phyloP scores from a whole-genome alignment of 2,329 filamentous ascomycete genomes.

The Alternaria gansuensis region DNA sequence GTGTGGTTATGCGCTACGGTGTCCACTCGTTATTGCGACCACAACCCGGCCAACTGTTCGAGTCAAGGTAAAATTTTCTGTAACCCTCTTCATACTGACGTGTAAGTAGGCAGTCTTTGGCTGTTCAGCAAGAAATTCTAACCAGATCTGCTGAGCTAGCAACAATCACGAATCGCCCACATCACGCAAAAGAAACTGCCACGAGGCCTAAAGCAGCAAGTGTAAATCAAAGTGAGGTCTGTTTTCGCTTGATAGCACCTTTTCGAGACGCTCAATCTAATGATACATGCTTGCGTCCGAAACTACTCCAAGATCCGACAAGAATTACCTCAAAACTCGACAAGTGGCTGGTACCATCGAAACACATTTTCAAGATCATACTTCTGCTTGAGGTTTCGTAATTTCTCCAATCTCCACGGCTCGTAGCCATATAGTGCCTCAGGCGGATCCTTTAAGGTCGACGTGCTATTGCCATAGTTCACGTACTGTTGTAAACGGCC shows the following conservation, averaged over 20 bases:
- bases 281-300: background rate
- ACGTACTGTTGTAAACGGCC: constrained; percentile 17
- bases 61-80: background rate
- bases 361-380: constrained; percentile 14
- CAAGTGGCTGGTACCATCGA: constrained; percentile 15
- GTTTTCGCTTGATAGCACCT: background rate
- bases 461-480: constrained; percentile 13
- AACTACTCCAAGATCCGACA: background rate
- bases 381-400: constrained; percentile 4
- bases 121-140: background rate
- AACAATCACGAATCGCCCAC: no score
- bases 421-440: constrained; percentile 16
- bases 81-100: background rate
- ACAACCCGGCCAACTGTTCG: background rate
- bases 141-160: background rate
- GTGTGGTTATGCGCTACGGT: background rate
- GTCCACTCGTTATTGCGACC: background rate
- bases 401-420: constrained; percentile 8
- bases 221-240: rapidly evolving
- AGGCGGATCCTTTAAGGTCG: constrained; percentile 9
- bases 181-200: background rate
- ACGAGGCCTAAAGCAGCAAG: rapidly evolving
- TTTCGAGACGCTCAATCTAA: background rate
- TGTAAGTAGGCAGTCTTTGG: background rate
- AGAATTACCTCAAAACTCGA: background rate